Base-by-base conservation (phyloP, 192 early-diverging fungal species). In the Martensiomyces pterosporus region DNA sequence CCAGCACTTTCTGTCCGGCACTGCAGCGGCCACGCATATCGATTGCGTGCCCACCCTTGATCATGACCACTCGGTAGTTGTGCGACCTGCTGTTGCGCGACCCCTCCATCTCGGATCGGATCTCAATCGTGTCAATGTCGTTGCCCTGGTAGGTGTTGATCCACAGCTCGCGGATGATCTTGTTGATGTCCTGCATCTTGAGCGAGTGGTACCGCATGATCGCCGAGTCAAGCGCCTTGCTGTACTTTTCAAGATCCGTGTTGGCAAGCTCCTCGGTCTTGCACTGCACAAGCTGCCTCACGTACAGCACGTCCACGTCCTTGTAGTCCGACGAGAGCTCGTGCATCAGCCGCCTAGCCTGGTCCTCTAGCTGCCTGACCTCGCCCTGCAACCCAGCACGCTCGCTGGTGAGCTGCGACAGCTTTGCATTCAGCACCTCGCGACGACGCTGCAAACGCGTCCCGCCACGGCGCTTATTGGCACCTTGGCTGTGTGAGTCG, bases 151-250 rank as follows among this genome's bases (percentile, higher is more conserved):
- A 99, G 0, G 94, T 97, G 46, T 91, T 91, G 12, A 83, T 78
- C 97, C 97, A 99, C 23, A 99, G 76, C 52, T 99, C 94, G 13
- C 85, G 82, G 56, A 99, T 99, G 41, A 89, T 88, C 65, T 89
- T 86, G 69, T 99, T 99, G 49, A 99, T 82, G 64, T 97, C 93
- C 29, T 90, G 83, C 93, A 99, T 99, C 57, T 97, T 97, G 43
- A 85, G 55, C 23, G 88, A 77, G 58, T 99, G 97, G 57, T 86
- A 94, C 40, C 80, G 79, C 81, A 93, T 88, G 55, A 99, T 93
- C 2, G 88, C 87, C 16, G 68, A 66, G 43, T 93, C 86, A 7
- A 99, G 69, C 4, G 92, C 92, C 55, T 85, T 87, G 15, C 80
- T 69, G 45, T 94, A 97, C 27, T 80, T 86, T 23, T 93, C 87